A percentile compares a stretch with the other conserved stretches of the same genome.
phyloP scores from a whole-genome alignment of 805 yeast genomes.

The Saccharomycopsis schoenii region DNA sequence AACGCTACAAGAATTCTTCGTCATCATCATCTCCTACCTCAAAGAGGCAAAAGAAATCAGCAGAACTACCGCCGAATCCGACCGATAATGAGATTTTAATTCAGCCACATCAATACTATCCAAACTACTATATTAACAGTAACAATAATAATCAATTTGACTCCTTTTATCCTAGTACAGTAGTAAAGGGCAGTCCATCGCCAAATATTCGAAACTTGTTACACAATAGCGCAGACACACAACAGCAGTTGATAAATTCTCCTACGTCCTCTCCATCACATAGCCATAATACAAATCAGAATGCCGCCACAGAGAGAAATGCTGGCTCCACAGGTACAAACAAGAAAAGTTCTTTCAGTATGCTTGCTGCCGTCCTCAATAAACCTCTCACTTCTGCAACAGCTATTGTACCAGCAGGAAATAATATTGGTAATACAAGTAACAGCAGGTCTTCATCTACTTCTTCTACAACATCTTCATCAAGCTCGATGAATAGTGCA shows the following conservation, averaged over 20 bases:
- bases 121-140: not conserved
- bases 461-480: not conserved
- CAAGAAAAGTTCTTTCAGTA: not conserved
- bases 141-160: not conserved
- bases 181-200: not conserved
- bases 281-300: not conserved
- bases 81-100: not conserved
- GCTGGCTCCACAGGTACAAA: not conserved
- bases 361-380: not conserved
- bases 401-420: not conserved
- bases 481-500: not conserved
- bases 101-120: not conserved
- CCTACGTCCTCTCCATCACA: not conserved
- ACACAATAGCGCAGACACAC: not conserved
- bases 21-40: not conserved
- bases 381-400: not conserved
- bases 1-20: not conserved
- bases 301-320: not conserved
- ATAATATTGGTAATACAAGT: not conserved
- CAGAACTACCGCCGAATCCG: not conserved
- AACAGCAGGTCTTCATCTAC: slow-evolving; percentile 1
- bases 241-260: not conserved
- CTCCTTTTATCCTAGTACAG: not conserved
- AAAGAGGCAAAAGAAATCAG: not conserved
- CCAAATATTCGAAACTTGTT: not conserved